Evolutionary conservation across 2,329 filamentous ascomycete species (phyloP), one percentile per base, ranked within the genome.

Genomic region (Colletotrichum lupini): DNA sequence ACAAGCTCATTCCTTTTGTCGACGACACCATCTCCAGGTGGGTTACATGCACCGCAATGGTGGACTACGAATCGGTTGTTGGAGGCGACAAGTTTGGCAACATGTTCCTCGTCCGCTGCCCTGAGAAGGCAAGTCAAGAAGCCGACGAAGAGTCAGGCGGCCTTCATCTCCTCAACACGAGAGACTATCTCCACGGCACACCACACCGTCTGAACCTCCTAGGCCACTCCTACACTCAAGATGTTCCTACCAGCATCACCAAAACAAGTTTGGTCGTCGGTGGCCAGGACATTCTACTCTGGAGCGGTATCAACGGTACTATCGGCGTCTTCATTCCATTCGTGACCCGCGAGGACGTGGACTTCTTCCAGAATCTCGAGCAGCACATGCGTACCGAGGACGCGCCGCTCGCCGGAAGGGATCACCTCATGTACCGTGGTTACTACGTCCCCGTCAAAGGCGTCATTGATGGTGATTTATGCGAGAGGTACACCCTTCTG

Each of bases 1-100:
- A 98, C 83, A 93, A 93, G 78, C 87, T 99, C 60, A 97, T 99
- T 73, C 94, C 96, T 0, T 99, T 99, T 79, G 94, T 90, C 22
- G 97, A 99, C 80, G 97, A 99, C 81, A 93, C 92, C 7, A 89
- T 98, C 74, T 89, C 95, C 63, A 92, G 97, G 37, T 98, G 95
- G 94, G 97, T 95, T 1, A 97, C 95, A 0, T 94, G 94, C 77
- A 93, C 94, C 1, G 90, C 95, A 3, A 98, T 99, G 95, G 92
- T 98, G 2, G 97, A 99, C 83, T 99, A 99, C 82, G 97, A 99
- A 81, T 97, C 97, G 1, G 92, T 94, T 28, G 95, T 95, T 3
- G 97, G 96, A 46, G 96, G 96, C 46, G 97, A 99, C 85, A 98
- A 98, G 81, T 99, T 99, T 76, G 97, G 97, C 74, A 99, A 99